Evolutionary conservation across 352 stramenopile species (phyloP), one percentile per base, ranked within the genome.

Genomic region (Pythium aquatile): DNA sequence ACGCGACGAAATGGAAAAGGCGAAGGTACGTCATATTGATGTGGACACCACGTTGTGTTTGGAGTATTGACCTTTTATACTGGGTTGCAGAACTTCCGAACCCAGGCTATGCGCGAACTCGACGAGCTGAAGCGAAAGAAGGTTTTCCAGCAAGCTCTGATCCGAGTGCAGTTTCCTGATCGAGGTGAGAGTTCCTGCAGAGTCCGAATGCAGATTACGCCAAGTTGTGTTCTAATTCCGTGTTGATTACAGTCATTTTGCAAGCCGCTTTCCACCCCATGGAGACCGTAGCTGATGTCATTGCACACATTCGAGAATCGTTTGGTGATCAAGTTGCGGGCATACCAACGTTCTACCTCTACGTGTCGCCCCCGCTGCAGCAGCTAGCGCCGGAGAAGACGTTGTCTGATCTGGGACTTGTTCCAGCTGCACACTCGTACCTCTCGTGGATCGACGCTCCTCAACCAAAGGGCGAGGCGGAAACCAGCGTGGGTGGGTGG

Each of bases 101-200:
- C 88, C 16, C 76, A 87, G 68, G 86, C 86, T 14, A 96, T 96
- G 88, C 88, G 88, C 13, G 86, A 96, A 33, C 74, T 96, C 4
- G 88, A 96, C 29, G 82, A 94, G 33, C 74, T 96, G 0, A 91
- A 93, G 67, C 83, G 82, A 17, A 94, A 91, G 68, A 87, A 81
- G 39, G 74, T 96, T 0, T 96, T 88, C 57, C 83, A 92, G 62
- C 79, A 65, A 37, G 79, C 83, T 29, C 59, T 96, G 4, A 81
- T 95, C 33, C 88, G 86, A 58, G 71, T 96, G 30, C 88, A 93
- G 54, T 94, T 96, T 56, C 80, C 83, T 9, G 88, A 96, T 61
- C 77, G 83, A 84, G 83, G 87, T 96, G 49, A 11, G 64, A 62
- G 5, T 42, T 42, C 11, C 37, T n/a, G 37, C 20, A 24, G 20